These are phyloP conservation scores for Cystobasidium ongulense DNA, from an alignment of 768 basidiomycete species.

Conservation along the genomic window DNA sequence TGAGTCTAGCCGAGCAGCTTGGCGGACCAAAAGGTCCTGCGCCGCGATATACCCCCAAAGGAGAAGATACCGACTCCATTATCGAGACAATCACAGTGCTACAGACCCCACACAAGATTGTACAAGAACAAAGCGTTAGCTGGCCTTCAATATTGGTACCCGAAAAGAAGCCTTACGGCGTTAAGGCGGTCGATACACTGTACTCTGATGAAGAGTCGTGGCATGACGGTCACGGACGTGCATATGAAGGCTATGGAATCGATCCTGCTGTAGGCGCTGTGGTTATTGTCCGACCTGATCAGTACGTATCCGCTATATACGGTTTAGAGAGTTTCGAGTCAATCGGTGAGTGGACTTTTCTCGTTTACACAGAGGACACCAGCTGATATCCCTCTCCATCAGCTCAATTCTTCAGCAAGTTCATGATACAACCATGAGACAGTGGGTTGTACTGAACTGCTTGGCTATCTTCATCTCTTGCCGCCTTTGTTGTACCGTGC, in stretches of 20 bases:
- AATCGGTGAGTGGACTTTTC: not conserved
- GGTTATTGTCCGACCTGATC: slow-evolving; percentile 33
- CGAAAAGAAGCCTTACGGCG: slow-evolving; percentile 15
- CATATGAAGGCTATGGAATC: slow-evolving; percentile 30
- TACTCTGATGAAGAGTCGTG: slow-evolving; percentile 16
- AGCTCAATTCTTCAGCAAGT: not conserved
- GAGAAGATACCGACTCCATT: slow-evolving; percentile 40
- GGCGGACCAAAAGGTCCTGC: slow-evolving; percentile 42
- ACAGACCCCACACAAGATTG: slow-evolving; percentile 5
- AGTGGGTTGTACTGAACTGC: no score
- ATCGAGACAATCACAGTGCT: slow-evolving; percentile 45
- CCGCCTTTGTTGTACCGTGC: no score
- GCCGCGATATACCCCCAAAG: slow-evolving; percentile 43
- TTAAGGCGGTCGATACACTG: slow-evolving; percentile 6
- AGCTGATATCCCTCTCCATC: not conserved
- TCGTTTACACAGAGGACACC: not conserved
- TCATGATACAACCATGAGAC: not conserved
- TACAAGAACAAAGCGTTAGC: slow-evolving; percentile 14
- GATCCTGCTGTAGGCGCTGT: slow-evolving; percentile 19
- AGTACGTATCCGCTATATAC: slow-evolving; percentile 23
- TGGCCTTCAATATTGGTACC: slow-evolving; percentile 30
- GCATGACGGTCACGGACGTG: slow-evolving; percentile 1
- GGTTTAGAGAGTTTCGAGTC: slow-evolving; percentile 18
- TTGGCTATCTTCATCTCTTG: no score
- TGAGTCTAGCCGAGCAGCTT: slow-evolving; percentile 45